Conservation (phyloP, 2,329 filamentous ascomycete genomes). For the Phyllosticta citrichinensis region DNA sequence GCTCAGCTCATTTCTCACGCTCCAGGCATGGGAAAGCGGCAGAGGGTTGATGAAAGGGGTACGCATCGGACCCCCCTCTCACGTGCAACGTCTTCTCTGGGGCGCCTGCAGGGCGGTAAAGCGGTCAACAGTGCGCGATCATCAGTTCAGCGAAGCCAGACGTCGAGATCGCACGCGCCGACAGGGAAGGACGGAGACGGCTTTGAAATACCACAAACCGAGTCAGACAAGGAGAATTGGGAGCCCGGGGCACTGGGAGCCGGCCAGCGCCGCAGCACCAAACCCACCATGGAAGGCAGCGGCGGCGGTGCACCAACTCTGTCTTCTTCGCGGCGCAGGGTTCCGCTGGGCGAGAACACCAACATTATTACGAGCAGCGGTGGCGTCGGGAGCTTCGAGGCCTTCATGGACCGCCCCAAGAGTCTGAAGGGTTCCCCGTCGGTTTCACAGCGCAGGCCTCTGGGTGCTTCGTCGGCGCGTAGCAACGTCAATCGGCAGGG, state of each 20-base stretch:
- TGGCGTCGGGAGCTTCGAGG: constrained; percentile 28
- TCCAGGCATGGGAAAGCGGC: constrained; percentile 12
- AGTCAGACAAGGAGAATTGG: constrained; percentile 97
- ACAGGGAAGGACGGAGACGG: constrained; percentile 30
- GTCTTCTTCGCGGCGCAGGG: constrained; percentile 26
- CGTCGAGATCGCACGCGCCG: constrained; percentile 15
- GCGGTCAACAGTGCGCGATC: constrained; percentile 13
- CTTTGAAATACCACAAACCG: constrained; percentile 46
- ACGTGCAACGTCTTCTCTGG: constrained; percentile 25
- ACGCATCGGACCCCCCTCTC: constrained; percentile 21
- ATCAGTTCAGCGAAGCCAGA: constrained; percentile 1
- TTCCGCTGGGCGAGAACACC: constrained; percentile 37
- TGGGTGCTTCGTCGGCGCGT: neutral
- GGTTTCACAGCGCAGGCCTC: neutral
- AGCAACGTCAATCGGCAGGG: neutral
- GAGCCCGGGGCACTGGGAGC: constrained; percentile 31
- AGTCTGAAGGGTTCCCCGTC: neutral
- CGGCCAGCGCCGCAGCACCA: neutral
- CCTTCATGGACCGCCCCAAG: constrained; percentile 20
- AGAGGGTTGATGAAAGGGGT: constrained; percentile 27
- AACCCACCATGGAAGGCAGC: neutral
- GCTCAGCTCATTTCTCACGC: constrained; percentile 30
- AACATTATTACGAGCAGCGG: constrained; percentile 30
- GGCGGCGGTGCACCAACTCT: constrained; percentile 12
- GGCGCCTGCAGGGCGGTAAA: constrained; percentile 19